Percentiles rank a stretch among this genome's conserved stretches.
These are phyloP conservation scores for Lactarius tabidus DNA, from an alignment of 768 basidiomycete genomes.

Conservation along the genomic window DNA sequence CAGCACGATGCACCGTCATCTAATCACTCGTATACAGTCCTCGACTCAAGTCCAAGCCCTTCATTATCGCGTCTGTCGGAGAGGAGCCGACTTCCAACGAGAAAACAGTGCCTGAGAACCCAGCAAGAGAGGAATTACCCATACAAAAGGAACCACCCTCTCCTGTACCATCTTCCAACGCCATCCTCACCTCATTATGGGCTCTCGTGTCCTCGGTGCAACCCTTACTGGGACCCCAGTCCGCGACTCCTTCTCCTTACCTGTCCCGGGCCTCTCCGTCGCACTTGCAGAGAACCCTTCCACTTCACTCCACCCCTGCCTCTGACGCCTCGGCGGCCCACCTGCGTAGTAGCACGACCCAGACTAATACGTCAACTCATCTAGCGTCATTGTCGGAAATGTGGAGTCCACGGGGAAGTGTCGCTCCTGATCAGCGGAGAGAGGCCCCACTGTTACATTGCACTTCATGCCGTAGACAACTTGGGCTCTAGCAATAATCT, in stretches of 20 bases:
- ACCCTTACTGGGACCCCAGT: constrained; percentile 6
- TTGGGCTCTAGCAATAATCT: constrained; percentile 22
- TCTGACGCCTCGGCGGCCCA: constrained; percentile 24
- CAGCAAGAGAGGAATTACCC: constrained; percentile 7
- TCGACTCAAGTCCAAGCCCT: constrained; percentile 53
- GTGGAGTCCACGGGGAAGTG: constrained; percentile 22
- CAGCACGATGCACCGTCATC: neutral
- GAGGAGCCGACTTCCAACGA: constrained; percentile 27
- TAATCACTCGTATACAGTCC: constrained; percentile 40
- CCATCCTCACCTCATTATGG: constrained; percentile 45
- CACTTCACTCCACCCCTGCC: constrained; percentile 30
- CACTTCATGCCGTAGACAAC: constrained; percentile 21
- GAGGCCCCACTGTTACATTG: constrained; percentile 24
- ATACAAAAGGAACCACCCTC: neutral
- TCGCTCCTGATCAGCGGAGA: constrained; percentile 28
- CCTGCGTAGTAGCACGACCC: constrained; percentile 11
- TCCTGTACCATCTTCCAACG: constrained; percentile 36
- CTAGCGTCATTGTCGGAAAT: constrained; percentile 10
- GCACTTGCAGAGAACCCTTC: constrained; percentile 27
- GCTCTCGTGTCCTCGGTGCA: constrained; percentile 34
- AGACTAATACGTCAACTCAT: constrained; percentile 21
- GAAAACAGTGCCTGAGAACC: constrained; percentile 26
- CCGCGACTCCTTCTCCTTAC: constrained; percentile 22
- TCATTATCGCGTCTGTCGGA: constrained; percentile 38
- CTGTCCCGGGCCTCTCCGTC: constrained; percentile 28